phyloP scores from a whole-genome alignment of 257 asterid species.

The Fraxinus cuspidata region DNA sequence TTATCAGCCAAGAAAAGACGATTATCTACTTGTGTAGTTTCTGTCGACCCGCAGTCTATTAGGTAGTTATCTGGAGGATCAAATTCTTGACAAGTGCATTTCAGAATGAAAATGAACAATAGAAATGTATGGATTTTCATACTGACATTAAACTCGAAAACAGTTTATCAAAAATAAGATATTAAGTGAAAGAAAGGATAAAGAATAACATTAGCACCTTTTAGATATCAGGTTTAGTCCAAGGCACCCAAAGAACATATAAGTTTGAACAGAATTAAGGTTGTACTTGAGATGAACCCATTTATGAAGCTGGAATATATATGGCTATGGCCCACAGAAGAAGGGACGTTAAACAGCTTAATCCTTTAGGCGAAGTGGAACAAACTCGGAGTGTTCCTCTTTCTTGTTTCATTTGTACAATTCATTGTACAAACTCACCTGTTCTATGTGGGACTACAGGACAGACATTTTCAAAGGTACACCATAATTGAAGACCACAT shows the following conservation, averaged over 20 bases:
- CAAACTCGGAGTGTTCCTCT: not conserved
- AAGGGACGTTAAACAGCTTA: not conserved
- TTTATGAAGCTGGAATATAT: no score
- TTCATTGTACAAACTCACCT: not conserved
- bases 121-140: not conserved
- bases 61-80: conserved; percentile 51
- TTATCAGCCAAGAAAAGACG: conserved; percentile 53
- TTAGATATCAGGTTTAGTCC: not conserved
- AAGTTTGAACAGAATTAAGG: not conserved
- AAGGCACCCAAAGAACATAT: not conserved
- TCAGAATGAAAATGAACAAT: not conserved
- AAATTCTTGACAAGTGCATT: conserved; percentile 29
- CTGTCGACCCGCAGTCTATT: conserved; percentile 63
- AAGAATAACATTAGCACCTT: not conserved
- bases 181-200: not conserved
- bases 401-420: not conserved
- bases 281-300: no score
- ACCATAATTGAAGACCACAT: not conserved
- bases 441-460: not conserved
- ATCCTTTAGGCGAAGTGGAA: not conserved
- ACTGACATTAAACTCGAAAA: not conserved
- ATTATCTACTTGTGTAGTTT: conserved; percentile 43
- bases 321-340: no score
- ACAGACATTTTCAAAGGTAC: not conserved
- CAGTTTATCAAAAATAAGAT: no score